A percentile compares a stretch with the other conserved stretches of the same genome.
Evolutionary conservation across 2,329 filamentous ascomycete genomes (phyloP).

Genomic region (Reticulascus tulasneorum): DNA sequence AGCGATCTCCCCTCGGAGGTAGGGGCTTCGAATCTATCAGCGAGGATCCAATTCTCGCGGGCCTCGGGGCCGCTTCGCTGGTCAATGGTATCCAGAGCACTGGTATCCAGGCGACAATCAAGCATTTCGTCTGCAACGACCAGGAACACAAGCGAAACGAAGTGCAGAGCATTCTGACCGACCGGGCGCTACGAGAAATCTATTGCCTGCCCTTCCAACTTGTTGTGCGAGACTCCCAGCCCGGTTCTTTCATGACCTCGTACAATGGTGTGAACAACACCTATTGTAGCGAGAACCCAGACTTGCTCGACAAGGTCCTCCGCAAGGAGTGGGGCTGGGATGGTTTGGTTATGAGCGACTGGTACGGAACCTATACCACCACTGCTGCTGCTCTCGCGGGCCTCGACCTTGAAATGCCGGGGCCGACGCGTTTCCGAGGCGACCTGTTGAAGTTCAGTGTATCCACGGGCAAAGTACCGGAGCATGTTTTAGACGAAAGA

Average conservation of each 20-base stretch:
- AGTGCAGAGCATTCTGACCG: conserved; percentile 50
- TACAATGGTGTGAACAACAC: conserved; percentile 58
- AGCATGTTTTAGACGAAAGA: conserved; percentile 53
- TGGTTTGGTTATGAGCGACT: conserved; percentile 57
- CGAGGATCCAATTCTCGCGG: conserved; percentile 55
- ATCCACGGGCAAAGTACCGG: conserved; percentile 51
- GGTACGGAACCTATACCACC: conserved; percentile 55
- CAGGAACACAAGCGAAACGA: conserved; percentile 56
- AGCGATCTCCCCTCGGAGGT: conserved; percentile 55
- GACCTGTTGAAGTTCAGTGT: conserved; percentile 48
- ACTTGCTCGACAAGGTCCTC: conserved; percentile 47
- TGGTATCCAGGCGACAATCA: conserved; percentile 53
- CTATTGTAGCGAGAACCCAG: conserved; percentile 50
- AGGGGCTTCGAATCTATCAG: conserved; percentile 57
- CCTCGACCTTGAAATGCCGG: conserved; percentile 58
- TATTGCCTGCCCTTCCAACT: conserved; percentile 57
- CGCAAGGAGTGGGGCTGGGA: conserved; percentile 56
- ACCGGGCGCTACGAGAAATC: conserved; percentile 54
- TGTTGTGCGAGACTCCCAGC: conserved; percentile 45
- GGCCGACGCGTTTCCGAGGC: conserved; percentile 47
- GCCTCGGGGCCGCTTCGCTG: conserved; percentile 49
- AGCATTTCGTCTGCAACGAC: conserved; percentile 61
- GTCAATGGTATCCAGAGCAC: conserved; percentile 53
- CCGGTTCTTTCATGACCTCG: conserved; percentile 54
- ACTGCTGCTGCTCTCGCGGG: conserved; percentile 47